Evolutionary conservation across 345 rosid species (phyloP), one percentile per base, ranked within the genome.

Genomic region (Heritiera littoralis): DNA sequence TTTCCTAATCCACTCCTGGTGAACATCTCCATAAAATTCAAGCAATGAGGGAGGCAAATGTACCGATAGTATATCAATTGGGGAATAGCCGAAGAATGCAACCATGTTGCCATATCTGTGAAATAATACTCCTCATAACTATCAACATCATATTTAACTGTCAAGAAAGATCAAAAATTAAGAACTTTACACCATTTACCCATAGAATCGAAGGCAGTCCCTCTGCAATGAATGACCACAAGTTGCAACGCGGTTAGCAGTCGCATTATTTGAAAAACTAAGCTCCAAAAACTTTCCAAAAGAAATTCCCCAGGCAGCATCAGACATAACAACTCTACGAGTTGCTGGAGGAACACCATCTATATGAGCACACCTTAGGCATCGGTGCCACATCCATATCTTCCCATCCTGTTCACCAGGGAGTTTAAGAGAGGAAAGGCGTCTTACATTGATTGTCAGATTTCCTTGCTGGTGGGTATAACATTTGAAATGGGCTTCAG

Each of bases 351-450:
- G 99, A 76, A 94, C 94, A 46, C 98, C 98, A 86, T 92, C 90
- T 15, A 82, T 88, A 56, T 84, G 94, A 80, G 90, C 89, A 82
- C 99, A 97, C 84, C 91, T 87, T 59, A 97, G 83, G 92, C 99
- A 97, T 17, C 99, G 92, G 64, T 97, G 99, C 98, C 99, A 97
- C 99, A 97, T 94, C 99, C 99, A 97, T 81, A 97, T 94, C 84
- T 89, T 94, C 76, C 97, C 99, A 85, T 97, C 99, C 74, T 78
- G 88, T 79, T 90, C 97, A 80, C 99, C 99, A 10, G 94, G 94
- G 54, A 97, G 89, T 84, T 88, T 93, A 74, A 84, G 82, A 46
- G 93, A 87, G 38, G 92, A 49, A 64, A 89, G 91, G 54, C 86
- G 88, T 82, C 93, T 90, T 66, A 94, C 98, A 81, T 90, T 92